Percentiles rank a stretch among this genome's conserved stretches.
Evolutionary conservation across 768 basidiomycete species (phyloP).

Genomic region (Trametes sanguinea): DNA sequence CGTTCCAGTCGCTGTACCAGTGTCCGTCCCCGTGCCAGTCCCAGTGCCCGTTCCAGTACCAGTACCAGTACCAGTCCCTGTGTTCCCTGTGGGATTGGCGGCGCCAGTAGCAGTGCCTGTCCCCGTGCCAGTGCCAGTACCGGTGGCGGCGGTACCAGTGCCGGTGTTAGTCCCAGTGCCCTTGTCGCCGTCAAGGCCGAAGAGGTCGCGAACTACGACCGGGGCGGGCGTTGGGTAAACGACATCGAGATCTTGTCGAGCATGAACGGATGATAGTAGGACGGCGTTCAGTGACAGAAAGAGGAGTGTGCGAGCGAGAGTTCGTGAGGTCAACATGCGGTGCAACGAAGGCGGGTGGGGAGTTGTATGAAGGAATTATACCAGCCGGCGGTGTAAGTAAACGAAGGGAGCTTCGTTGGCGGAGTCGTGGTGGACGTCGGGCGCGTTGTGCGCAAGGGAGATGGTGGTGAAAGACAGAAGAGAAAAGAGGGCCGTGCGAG

Average conservation of each 20-base stretch:
- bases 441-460: slow-evolving; percentile 13
- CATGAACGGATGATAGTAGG: slow-evolving; percentile 31
- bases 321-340: slow-evolving; percentile 26
- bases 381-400: slow-evolving; percentile 24
- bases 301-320: slow-evolving; percentile 29
- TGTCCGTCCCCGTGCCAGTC: slow-evolving; percentile 5
- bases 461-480: slow-evolving; percentile 15
- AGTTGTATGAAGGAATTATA: slow-evolving; percentile 15
- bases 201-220: neutral
- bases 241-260: slow-evolving; percentile 21
- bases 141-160: neutral
- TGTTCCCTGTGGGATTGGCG: neutral
- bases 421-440: slow-evolving; percentile 17
- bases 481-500: slow-evolving; percentile 7
- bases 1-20: neutral
- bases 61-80: neutral
- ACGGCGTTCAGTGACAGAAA: slow-evolving; percentile 33
- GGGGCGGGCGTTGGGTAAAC: slow-evolving; percentile 1
- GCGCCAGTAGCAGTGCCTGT: neutral
- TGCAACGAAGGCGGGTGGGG: slow-evolving; percentile 6
- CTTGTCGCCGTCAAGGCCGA: neutral
- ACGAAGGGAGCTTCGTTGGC: slow-evolving; percentile 20
- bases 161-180: neutral
- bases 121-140: neutral
- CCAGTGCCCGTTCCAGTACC: slow-evolving; percentile 1